A percentile compares a stretch with the other conserved stretches of the same genome.
These are phyloP conservation scores for Agrocybe pediades DNA, from an alignment of 768 basidiomycete species.

Conservation along the genomic window DNA sequence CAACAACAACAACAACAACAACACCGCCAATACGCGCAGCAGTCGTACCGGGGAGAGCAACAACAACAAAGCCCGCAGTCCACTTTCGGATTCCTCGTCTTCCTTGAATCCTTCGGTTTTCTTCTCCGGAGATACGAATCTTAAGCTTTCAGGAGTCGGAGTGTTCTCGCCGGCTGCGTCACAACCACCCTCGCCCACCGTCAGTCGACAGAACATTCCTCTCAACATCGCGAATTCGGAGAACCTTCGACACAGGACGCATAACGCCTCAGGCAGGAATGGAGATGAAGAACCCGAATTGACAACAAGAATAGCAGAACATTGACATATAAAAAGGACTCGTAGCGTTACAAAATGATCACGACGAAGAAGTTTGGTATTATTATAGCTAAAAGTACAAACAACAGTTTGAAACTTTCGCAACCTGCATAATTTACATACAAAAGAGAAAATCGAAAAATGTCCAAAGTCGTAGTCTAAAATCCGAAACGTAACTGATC, in stretches of 20 bases:
- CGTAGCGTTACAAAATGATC: slow-evolving; percentile 2
- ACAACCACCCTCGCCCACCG: slow-evolving; percentile 63
- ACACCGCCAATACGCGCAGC: too few species aligned
- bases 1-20: too few species aligned
- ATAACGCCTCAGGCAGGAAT: background rate
- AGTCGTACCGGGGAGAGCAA: background rate
- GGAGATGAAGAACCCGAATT: background rate
- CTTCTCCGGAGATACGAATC: slow-evolving; percentile 50
- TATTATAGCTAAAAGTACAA: slow-evolving; percentile 19
- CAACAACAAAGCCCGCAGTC: slow-evolving; percentile 5
- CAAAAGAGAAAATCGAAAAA: slow-evolving; percentile 5
- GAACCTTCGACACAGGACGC: slow-evolving; percentile 23
- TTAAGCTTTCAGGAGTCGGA: slow-evolving; percentile 68
- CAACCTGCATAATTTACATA: slow-evolving; percentile 19
- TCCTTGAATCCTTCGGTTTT: slow-evolving; percentile 42
- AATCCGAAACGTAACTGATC: slow-evolving; percentile 84
- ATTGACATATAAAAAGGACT: background rate
- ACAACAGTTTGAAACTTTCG: slow-evolving; percentile 4
- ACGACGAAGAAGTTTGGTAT: slow-evolving; percentile 12
- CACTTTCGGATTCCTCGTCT: slow-evolving; percentile 12
- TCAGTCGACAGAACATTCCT: slow-evolving; percentile 38
- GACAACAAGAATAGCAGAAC: background rate
- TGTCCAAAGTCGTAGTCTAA: slow-evolving; percentile 27
- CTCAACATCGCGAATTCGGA: slow-evolving; percentile 18
- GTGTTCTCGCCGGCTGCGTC: slow-evolving; percentile 75